Evolutionary conservation across 164 flowering plant species (phyloP).

Genomic region (Annona cherimola): DNA sequence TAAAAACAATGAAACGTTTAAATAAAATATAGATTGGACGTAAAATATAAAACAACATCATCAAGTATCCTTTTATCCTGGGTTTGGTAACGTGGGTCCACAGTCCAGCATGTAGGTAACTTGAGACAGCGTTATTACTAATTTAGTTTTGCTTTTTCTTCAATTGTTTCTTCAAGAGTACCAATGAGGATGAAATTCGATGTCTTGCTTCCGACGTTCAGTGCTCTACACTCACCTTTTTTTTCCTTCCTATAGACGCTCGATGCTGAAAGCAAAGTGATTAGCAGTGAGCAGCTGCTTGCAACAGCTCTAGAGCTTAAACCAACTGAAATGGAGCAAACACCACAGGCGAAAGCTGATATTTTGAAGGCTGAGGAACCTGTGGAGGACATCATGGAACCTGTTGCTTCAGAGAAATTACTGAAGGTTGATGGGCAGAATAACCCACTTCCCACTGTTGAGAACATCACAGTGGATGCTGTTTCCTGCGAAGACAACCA

Average conservation of each 20-base stretch:
- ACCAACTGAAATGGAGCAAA: neutral
- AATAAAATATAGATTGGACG: no score
- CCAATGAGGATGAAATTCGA: neutral
- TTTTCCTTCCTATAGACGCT: neutral
- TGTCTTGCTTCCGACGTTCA: neutral
- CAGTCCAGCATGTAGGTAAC: neutral
- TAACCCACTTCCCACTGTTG: neutral
- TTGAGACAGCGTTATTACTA: neutral
- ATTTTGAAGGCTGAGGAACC: neutral
- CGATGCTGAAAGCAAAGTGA: conserved; percentile 1
- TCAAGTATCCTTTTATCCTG: no score
- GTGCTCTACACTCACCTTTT: neutral
- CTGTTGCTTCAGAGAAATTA: neutral
- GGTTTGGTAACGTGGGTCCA: neutral
- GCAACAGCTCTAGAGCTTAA: neutral
- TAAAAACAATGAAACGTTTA: no score
- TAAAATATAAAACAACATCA: no score
- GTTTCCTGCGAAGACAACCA: neutral
- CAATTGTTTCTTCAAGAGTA: neutral
- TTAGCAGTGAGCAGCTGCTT: neutral
- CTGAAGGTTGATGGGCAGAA: neutral
- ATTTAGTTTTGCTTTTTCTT: neutral
- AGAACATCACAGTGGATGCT: neutral
- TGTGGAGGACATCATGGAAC: neutral
- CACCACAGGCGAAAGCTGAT: neutral